Conservation (phyloP, 2,329 filamentous ascomycete genomes). For the Phialocephala subalpina region DNA sequence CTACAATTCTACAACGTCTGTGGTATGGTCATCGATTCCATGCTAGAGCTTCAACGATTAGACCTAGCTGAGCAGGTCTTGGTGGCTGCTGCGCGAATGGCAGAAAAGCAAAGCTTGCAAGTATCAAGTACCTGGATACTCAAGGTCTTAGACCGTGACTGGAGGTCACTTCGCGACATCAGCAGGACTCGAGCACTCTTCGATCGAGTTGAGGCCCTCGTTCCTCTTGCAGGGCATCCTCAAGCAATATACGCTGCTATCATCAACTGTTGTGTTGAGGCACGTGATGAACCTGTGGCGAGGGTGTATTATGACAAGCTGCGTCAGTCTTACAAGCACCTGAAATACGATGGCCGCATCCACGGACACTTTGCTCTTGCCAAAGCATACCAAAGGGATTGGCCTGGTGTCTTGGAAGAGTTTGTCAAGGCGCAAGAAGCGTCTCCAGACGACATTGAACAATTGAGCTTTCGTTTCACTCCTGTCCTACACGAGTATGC, state of each 20-base stretch:
- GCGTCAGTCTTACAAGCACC: constrained; percentile 12
- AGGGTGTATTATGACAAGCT: constrained; percentile 34
- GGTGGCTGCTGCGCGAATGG: constrained; percentile 31
- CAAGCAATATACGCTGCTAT: constrained; percentile 40
- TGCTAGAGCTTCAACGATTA: constrained; percentile 29
- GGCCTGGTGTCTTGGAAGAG: constrained; percentile 39
- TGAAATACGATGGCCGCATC: constrained; percentile 25
- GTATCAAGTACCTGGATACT: constrained; percentile 37
- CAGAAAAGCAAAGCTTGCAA: constrained; percentile 27
- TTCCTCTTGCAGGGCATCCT: constrained; percentile 30
- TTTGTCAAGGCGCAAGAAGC: constrained; percentile 37
- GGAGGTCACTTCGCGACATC: constrained; percentile 39
- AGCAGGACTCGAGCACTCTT: constrained; percentile 36
- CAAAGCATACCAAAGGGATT: constrained; percentile 41
- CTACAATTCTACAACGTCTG: constrained; percentile 31
- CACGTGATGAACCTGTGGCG: constrained; percentile 36
- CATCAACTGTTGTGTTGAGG: constrained; percentile 43
- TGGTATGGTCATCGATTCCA: constrained; percentile 34
- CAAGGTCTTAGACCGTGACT: constrained; percentile 39
- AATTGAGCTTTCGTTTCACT: constrained; percentile 35
- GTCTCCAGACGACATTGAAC: constrained; percentile 18
- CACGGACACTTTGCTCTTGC: constrained; percentile 43
- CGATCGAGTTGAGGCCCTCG: constrained; percentile 31
- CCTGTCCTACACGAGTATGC: constrained; percentile 42
- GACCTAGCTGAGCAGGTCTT: constrained; percentile 37